A percentile compares a stretch with the other conserved stretches of the same genome.
phyloP scores from a whole-genome alignment of 2,329 filamentous ascomycete genomes.

The Aureobasidium sp. region DNA sequence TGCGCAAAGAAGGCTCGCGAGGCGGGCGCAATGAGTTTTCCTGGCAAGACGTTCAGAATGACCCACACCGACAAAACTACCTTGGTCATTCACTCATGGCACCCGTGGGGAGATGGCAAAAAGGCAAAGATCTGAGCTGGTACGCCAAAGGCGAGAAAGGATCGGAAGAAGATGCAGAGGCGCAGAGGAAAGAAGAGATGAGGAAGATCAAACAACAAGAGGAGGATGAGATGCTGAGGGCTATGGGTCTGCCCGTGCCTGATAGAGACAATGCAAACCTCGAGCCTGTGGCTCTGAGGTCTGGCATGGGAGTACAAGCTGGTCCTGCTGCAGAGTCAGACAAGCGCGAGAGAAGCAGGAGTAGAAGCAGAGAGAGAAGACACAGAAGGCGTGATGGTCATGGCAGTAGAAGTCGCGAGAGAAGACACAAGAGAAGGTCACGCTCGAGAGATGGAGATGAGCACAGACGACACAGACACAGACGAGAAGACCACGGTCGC shows the following conservation, averaged over 20 bases:
- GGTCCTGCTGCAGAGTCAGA: constrained; percentile 9
- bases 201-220: constrained; percentile 75
- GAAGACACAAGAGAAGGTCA: constrained; percentile 14
- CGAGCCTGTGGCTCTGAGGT: constrained; percentile 22
- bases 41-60: constrained; percentile 89
- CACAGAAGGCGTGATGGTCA: constrained; percentile 7
- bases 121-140: constrained; percentile 61
- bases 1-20: constrained; percentile 82
- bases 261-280: constrained; percentile 38
- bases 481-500: constrained; percentile 10
- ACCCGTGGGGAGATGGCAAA: constrained; percentile 82
- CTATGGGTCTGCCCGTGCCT: constrained; percentile 65
- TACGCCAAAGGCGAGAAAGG: constrained; percentile 49
- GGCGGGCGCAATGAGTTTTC: constrained; percentile 88
- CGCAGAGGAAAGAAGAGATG: constrained; percentile 62
- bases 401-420: constrained; percentile 12
- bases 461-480: constrained; percentile 18
- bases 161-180: constrained; percentile 42
- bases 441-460: constrained; percentile 16
- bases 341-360: constrained; percentile 27
- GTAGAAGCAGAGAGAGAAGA: constrained; percentile 12
- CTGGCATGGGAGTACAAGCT: constrained; percentile 21
- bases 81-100: constrained; percentile 89
- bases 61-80: constrained; percentile 79
- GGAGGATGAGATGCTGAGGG: constrained; percentile 78